A percentile compares a stretch with the other conserved stretches of the same genome.
Evolutionary conservation across 345 rosid species (phyloP).

Genomic region (Linum trigynum): DNA sequence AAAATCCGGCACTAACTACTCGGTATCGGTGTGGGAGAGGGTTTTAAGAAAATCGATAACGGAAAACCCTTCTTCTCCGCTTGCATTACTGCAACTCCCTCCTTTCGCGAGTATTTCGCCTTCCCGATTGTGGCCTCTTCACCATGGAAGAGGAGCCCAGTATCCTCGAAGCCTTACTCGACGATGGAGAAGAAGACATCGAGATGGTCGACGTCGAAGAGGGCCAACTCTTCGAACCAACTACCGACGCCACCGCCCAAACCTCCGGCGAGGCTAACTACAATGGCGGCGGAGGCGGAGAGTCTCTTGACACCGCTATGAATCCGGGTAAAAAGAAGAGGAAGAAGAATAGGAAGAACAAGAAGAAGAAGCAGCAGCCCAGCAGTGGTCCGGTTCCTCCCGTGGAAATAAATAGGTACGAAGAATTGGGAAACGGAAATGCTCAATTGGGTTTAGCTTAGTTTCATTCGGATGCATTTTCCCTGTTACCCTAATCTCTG

Average conservation of each 20-base stretch:
- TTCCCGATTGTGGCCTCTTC: background rate
- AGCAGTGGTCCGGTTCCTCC: conserved; percentile 29
- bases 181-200: conserved; percentile 41
- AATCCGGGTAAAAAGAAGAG: conserved; percentile 33
- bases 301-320: background rate
- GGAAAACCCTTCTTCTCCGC: no score
- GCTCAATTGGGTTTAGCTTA: background rate
- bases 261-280: conserved; percentile 13
- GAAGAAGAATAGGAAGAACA: conserved; percentile 37
- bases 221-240: conserved; percentile 51
- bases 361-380: conserved; percentile 10
- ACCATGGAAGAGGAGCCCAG: background rate
- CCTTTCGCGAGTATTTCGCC: background rate
- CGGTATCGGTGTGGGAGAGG: no score
- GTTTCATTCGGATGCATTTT: background rate
- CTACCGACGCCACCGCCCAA: conserved; percentile 17
- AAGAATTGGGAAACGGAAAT: background rate
- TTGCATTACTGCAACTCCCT: no score
- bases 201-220: conserved; percentile 88
- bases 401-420: conserved; percentile 52
- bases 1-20: no score
- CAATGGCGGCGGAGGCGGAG: conserved; percentile 26
- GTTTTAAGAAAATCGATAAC: no score
- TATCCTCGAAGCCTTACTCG: background rate
- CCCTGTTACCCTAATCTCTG: background rate